Conservation (phyloP, 2,329 filamentous ascomycete genomes). For the Lecanicillium sp. region DNA sequence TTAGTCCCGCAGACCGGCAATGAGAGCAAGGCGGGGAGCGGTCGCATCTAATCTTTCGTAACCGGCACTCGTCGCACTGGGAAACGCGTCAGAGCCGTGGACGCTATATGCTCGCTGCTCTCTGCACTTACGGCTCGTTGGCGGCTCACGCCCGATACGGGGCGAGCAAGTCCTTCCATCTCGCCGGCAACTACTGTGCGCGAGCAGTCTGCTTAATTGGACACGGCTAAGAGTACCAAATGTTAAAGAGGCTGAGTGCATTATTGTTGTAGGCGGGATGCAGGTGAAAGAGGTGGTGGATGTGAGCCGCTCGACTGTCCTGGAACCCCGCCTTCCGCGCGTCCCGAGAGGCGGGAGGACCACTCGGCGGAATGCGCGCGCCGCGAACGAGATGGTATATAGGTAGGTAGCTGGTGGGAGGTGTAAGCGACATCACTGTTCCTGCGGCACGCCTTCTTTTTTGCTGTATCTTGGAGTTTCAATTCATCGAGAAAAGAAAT, state of each 20-base stretch:
- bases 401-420: not conserved
- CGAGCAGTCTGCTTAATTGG: not conserved
- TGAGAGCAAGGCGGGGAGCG: conserved; percentile 4
- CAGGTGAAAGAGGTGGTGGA: not conserved
- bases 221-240: not conserved
- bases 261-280: not conserved
- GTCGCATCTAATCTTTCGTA: conserved; percentile 4
- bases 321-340: no score
- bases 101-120: not conserved
- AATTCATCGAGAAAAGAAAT: no score
- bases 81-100: not conserved
- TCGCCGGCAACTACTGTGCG: not conserved
- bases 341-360: not conserved
- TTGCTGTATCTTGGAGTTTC: no score
- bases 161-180: not conserved
- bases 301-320: no score
- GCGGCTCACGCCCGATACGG: not conserved
- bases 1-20: conserved; percentile 1
- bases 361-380: not conserved
- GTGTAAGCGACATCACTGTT: not conserved
- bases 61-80: conserved; percentile 4
- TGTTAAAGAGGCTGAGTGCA: no score
- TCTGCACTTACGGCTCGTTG: conserved; percentile 1
- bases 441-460: no score
- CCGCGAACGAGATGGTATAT: not conserved